Percentiles rank a stretch among this genome's conserved stretches.
phyloP scores from a whole-genome alignment of 176 grass and related monocot species.

The Stipa capillata region DNA sequence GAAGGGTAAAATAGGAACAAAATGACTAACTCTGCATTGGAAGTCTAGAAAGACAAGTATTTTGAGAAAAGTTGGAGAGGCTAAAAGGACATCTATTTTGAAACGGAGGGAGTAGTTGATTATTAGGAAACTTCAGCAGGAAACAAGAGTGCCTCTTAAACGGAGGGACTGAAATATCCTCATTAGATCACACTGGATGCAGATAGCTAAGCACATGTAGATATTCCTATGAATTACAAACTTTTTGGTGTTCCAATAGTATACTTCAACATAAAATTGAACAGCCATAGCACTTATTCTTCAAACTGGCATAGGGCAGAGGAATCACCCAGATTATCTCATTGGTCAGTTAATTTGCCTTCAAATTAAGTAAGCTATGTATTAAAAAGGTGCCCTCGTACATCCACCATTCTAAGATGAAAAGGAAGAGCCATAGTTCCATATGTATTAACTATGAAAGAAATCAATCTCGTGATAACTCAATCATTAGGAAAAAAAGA shows the following conservation, averaged over 20 bases:
- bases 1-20: too few relatives aligned
- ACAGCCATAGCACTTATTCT: not conserved
- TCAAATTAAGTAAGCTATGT: not conserved
- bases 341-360: not conserved
- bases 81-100: too few relatives aligned
- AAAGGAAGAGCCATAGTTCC: slow-evolving; percentile 4
- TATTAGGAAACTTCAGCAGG: slow-evolving; percentile 13
- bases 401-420: slow-evolving; percentile 7
- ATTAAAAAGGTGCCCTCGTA: not conserved
- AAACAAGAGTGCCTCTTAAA: not conserved
- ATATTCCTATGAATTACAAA: not conserved
- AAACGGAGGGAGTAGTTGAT: too few relatives aligned
- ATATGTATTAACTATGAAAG: slow-evolving; percentile 1
- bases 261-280: not conserved
- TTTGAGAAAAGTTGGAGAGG: too few relatives aligned
- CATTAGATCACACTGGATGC: not conserved
- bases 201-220: not conserved
- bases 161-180: not conserved
- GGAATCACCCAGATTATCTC: not conserved
- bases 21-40: too few relatives aligned
- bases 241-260: not conserved
- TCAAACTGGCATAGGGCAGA: not conserved
- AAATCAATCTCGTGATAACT: not conserved
- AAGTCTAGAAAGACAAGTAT: too few relatives aligned
- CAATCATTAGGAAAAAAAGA: too few relatives aligned